These are phyloP conservation scores for Umbellularia californica DNA, from an alignment of 164 flowering plant species.

Conservation along the genomic window DNA sequence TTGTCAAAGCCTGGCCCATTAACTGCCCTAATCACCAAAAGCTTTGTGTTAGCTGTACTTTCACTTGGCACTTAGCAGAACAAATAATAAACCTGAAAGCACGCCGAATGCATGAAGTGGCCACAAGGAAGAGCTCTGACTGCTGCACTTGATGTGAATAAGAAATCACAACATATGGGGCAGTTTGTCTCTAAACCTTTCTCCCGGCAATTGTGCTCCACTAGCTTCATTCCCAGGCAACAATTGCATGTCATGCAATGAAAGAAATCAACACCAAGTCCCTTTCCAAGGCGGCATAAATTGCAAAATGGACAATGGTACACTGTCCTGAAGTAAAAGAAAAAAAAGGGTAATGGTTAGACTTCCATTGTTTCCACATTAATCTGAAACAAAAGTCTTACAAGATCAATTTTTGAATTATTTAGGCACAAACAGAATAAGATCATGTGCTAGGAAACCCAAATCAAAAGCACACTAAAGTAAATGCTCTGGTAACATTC, in stretches of 20 bases:
- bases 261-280: conserved; percentile 83
- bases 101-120: conserved; percentile 93
- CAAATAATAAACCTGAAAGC: conserved; percentile 57
- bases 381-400: not conserved
- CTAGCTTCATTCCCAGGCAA: conserved; percentile 64
- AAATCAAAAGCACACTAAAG: not conserved
- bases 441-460: not conserved
- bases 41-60: not conserved
- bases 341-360: not conserved
- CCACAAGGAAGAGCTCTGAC: conserved; percentile 94
- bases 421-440: not conserved
- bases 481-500: not conserved
- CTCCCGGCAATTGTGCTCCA: conserved; percentile 82
- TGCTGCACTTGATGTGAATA: conserved; percentile 82
- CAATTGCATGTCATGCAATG: conserved; percentile 99
- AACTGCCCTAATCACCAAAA: not conserved
- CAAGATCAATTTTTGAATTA: not conserved
- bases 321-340: conserved; percentile 49
- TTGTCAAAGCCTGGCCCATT: not conserved
- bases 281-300: conserved; percentile 88
- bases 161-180: conserved; percentile 86
- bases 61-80: not conserved
- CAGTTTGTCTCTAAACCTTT: conserved; percentile 90
- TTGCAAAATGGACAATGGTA: conserved; percentile 98
- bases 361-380: not conserved